A percentile compares a stretch with the other conserved stretches of the same genome.
Conservation (phyloP, 805 yeast species). For the Sporopachydermia quercuum region DNA sequence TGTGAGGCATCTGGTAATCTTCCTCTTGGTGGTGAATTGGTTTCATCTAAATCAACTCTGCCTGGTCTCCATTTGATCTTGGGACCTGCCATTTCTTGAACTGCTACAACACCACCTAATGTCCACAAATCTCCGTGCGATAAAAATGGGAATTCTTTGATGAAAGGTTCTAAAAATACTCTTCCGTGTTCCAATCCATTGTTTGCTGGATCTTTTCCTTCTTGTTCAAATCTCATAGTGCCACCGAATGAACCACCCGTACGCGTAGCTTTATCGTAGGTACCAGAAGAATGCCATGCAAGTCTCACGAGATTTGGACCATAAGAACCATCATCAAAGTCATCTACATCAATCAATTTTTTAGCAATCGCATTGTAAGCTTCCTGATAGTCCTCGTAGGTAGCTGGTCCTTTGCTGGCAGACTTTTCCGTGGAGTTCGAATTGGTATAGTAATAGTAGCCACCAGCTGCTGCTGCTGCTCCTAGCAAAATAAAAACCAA, state of each 20-base stretch:
- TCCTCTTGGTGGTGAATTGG: constrained; percentile 47
- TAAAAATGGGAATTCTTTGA: constrained; percentile 49
- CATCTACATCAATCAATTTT: constrained; percentile 39
- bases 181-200: constrained; percentile 48
- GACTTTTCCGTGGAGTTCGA: constrained; percentile 13
- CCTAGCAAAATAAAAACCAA: background rate
- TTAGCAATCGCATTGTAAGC: constrained; percentile 68
- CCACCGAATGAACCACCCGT: constrained; percentile 49
- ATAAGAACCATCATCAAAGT: constrained; percentile 51
- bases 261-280: constrained; percentile 37
- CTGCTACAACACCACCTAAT: constrained; percentile 61
- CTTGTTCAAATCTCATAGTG: constrained; percentile 40
- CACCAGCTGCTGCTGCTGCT: constrained; percentile 15
- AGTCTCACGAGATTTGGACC: constrained; percentile 64
- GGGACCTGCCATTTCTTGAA: constrained; percentile 73
- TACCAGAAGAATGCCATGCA: constrained; percentile 77
- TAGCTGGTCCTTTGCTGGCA: constrained; percentile 19
- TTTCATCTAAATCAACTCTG: constrained; percentile 39
- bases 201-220: constrained; percentile 41
- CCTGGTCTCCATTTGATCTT: constrained; percentile 68
- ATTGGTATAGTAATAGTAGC: constrained; percentile 17
- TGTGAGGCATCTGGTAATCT: constrained; percentile 60
- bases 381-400: constrained; percentile 47
- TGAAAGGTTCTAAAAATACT: constrained; percentile 39
- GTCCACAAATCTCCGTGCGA: constrained; percentile 72